Evolutionary conservation across 805 yeast genomes (phyloP).

Genomic region (Zygosaccharomyces lentus): DNA sequence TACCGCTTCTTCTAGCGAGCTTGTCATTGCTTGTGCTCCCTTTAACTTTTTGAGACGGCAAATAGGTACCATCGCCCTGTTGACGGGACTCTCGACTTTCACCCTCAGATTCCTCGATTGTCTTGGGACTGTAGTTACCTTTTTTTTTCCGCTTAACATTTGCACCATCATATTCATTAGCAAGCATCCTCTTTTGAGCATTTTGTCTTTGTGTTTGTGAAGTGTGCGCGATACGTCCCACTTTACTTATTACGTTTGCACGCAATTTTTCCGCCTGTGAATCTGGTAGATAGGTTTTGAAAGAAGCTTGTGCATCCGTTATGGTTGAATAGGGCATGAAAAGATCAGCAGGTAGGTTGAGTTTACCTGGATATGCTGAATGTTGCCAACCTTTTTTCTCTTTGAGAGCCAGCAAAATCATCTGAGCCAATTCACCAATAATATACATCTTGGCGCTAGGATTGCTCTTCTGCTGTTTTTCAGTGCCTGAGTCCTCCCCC

Average conservation of each 20-base stretch:
- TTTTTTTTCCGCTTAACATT: constrained; percentile 15
- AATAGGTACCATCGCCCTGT: constrained; percentile 25
- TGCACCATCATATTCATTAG: constrained; percentile 21
- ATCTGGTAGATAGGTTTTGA: constrained; percentile 54
- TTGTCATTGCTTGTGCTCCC: constrained; percentile 17
- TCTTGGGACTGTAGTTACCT: background rate
- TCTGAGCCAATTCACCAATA: constrained; percentile 69
- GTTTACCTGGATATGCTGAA: constrained; percentile 77
- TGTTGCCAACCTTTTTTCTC: constrained; percentile 62
- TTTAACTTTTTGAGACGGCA: constrained; percentile 11
- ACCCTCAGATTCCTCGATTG: constrained; percentile 13
- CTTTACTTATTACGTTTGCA: constrained; percentile 33
- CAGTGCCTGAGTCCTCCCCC: constrained; percentile 16
- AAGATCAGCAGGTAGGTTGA: constrained; percentile 64
- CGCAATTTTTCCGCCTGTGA: constrained; percentile 38
- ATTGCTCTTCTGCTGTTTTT: constrained; percentile 16
- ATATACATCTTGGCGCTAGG: constrained; percentile 45
- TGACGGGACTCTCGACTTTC: constrained; percentile 17
- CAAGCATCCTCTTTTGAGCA: constrained; percentile 28
- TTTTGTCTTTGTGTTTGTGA: constrained; percentile 33
- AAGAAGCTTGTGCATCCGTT: constrained; percentile 53
- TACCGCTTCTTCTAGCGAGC: constrained; percentile 41
- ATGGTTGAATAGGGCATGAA: constrained; percentile 57
- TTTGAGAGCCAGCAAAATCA: constrained; percentile 55
- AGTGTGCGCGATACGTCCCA: constrained; percentile 28